Evolutionary conservation across 176 grass and related monocot species (phyloP), one percentile per base, ranked within the genome.

Genomic region (Zea luxurians): DNA sequence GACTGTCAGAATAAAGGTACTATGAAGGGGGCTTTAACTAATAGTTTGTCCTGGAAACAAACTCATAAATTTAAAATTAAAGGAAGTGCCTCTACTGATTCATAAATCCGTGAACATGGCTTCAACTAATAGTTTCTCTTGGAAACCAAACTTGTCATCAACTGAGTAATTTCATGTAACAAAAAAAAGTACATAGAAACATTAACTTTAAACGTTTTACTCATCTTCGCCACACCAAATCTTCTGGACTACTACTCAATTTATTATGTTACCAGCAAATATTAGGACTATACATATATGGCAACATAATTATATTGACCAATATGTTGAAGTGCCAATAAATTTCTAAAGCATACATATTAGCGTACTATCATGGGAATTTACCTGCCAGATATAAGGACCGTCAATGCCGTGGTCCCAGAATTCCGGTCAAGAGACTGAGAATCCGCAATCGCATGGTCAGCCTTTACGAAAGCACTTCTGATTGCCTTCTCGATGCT

Each of bases 391-490:
- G 83, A 92, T 64, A 94, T 88, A 66, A 98, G 65, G 13, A 86
- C 95, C 0, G 95, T 85, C 74, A 98, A 85, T 60, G 88, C 95
- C 48, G 95, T 98, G 43, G 95, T 98, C 61, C 95, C 95, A 62
- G 95, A 94, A 77, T 64, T 88, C 66, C 70, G 85, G 71, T 98
- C 95, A 41, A 98, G 95, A 73, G 87, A 94, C 46, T 47, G 62
- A 70, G 95, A 98, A 90, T 98, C 95, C 3, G 87, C 95, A 80
- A 98, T 83, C 34, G 83, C 87, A n/a, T 98, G 76, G 83, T 98
- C 95, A 67, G 87, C 89, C 76, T 83, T 92, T 45, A 90, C 38
- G 80, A 98, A 98, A 8, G 95, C 95, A 60, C 83, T 86, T 78
- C 12, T 92, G 70, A 92, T 68, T 44, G 89, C 91, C 55, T 83